Evolutionary conservation across 129 eudicot genomes (phyloP).

Genomic region (Ambrosia trifida): DNA sequence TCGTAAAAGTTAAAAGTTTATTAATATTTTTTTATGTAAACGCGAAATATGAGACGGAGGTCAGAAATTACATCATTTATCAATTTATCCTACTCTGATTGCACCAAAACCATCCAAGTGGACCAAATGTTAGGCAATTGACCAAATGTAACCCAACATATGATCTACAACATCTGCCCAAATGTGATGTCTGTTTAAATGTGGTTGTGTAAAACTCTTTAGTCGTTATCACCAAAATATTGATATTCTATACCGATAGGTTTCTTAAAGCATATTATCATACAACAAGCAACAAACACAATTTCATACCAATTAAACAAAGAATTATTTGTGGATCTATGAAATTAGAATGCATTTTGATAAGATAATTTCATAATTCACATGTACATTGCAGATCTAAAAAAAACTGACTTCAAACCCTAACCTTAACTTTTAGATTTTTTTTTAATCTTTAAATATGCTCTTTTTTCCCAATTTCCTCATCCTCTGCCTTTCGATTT

Average conservation of each 20-base stretch:
- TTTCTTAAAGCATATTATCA: neutral
- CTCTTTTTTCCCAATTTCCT: slow-evolving; percentile 80
- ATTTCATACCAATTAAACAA: neutral
- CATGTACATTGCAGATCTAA: slow-evolving; percentile 27
- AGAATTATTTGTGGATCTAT: neutral
- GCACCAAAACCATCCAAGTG: slow-evolving; percentile 15
- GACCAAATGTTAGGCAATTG: slow-evolving; percentile 11
- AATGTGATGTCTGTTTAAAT: neutral
- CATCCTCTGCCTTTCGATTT: slow-evolving; percentile 62
- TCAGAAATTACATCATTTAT: no score
- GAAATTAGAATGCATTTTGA: slow-evolving; percentile 22
- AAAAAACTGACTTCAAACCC: slow-evolving; percentile 23
- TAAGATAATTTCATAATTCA: neutral
- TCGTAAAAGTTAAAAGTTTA: no score
- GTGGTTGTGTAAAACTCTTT: slow-evolving; percentile 9
- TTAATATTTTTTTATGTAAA: no score
- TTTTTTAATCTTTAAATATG: slow-evolving; percentile 44
- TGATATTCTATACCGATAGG: neutral
- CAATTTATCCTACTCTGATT: neutral
- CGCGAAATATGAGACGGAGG: no score
- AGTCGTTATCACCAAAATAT: slow-evolving; percentile 9
- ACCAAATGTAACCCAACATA: neutral
- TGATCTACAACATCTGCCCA: neutral
- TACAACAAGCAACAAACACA: neutral
- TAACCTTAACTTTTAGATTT: slow-evolving; percentile 9